Evolutionary conservation across 2,329 filamentous ascomycete species (phyloP).

Genomic region (Pyricularia pennisetigena): DNA sequence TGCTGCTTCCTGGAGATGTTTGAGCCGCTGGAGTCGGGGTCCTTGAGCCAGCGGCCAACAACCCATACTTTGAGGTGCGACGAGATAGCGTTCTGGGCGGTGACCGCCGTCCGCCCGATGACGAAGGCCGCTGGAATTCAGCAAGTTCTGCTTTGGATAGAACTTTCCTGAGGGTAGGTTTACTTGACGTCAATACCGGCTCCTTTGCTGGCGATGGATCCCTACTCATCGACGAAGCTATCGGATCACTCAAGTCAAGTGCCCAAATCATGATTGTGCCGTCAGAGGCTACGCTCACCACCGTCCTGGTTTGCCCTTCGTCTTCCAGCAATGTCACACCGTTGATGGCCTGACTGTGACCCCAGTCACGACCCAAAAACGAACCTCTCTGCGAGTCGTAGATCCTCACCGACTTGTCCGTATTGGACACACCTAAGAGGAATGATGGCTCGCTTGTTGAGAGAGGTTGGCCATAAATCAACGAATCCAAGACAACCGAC

Average conservation of each 20-base stretch:
- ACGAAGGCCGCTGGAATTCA: constrained; percentile 55
- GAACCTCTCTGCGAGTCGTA: constrained; percentile 71
- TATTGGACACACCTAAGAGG: constrained; percentile 81
- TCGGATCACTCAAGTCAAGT: constrained; percentile 38
- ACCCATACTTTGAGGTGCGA: constrained; percentile 42
- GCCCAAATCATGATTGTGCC: constrained; percentile 78
- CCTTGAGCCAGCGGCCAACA: constrained; percentile 22
- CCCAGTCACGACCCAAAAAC: constrained; percentile 83
- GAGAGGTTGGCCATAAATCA: constrained; percentile 53
- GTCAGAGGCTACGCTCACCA: constrained; percentile 70
- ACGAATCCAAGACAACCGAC: constrained; percentile 70
- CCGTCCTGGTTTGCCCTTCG: constrained; percentile 36
- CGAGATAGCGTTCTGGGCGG: constrained; percentile 44
- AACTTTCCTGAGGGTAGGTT: constrained; percentile 73
- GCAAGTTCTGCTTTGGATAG: constrained; percentile 81
- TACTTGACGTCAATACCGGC: constrained; percentile 35
- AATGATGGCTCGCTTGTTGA: constrained; percentile 46
- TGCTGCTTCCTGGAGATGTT: constrained; percentile 20
- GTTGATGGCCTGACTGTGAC: constrained; percentile 88
- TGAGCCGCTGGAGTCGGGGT: constrained; percentile 26
- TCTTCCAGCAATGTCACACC: constrained; percentile 65
- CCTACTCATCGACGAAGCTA: constrained; percentile 28
- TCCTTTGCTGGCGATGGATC: constrained; percentile 44
- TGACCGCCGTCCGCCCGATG: constrained; percentile 38
- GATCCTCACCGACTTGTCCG: constrained; percentile 87